Evolutionary conservation across 352 stramenopile species (phyloP).

Genomic region (Phytopythium cucurbitacearum): DNA sequence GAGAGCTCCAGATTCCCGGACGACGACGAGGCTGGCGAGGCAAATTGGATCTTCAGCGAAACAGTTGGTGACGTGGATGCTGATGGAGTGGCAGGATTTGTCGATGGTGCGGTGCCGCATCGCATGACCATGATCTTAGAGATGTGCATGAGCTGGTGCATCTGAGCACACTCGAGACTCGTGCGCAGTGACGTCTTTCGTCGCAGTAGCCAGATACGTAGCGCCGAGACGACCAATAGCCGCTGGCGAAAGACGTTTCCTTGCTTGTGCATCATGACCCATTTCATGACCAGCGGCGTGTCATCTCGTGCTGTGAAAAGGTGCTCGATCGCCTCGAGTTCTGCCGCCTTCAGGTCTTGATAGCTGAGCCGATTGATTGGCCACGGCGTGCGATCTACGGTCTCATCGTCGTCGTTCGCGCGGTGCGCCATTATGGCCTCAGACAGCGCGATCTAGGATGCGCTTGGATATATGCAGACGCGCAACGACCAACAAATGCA

Average conservation of each 20-base stretch:
- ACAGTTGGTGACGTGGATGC: neutral
- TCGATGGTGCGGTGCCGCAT: conserved; percentile 2
- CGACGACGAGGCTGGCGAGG: neutral
- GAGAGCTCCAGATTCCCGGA: conserved; percentile 5
- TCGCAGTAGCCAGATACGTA: conserved; percentile 48
- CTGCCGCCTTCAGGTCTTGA: conserved; percentile 37
- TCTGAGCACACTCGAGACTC: conserved; percentile 21
- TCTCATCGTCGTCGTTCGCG: conserved; percentile 11
- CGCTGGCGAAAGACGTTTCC: conserved; percentile 33
- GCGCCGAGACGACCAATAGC: conserved; percentile 50
- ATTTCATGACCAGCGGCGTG: conserved; percentile 52
- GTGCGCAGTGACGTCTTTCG: conserved; percentile 40
- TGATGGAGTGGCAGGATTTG: too few relatives aligned
- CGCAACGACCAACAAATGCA: too few relatives aligned
- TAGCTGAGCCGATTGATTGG: conserved; percentile 68
- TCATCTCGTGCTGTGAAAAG: conserved; percentile 48
- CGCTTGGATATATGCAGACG: too few relatives aligned
- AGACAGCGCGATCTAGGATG: too few relatives aligned
- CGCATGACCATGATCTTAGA: conserved; percentile 31
- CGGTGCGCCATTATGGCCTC: too few relatives aligned
- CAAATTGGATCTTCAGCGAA: conserved; percentile 14
- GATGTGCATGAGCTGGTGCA: conserved; percentile 45
- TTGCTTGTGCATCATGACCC: conserved; percentile 46
- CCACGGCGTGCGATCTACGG: conserved; percentile 27
- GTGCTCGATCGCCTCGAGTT: conserved; percentile 36